Percentiles rank a stretch among this genome's conserved stretches.
phyloP scores from a whole-genome alignment of 148 eudicot species.

The Pharnaceum exiguum region DNA sequence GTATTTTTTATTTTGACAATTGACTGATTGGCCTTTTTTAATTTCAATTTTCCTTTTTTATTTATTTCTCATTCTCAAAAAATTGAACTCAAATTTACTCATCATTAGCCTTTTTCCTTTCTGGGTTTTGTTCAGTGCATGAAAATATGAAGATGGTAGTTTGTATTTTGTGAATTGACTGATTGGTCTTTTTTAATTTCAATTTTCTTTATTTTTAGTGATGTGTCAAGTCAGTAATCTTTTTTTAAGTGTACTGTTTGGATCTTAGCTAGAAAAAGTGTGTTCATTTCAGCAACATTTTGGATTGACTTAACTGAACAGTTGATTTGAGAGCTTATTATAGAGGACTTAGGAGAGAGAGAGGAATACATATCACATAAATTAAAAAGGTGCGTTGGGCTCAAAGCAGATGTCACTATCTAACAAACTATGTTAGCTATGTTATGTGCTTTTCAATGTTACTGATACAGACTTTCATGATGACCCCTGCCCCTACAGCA shows the following conservation, averaged over 20 bases:
- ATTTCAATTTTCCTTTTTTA: not conserved
- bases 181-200: not conserved
- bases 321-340: not conserved
- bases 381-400: constrained; percentile 18
- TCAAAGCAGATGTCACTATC: constrained; percentile 43
- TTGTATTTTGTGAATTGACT: not conserved
- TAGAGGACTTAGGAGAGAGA: not conserved
- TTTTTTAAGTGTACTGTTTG: not conserved
- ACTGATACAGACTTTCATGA: constrained; percentile 40
- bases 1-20: not conserved
- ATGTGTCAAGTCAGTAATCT: constrained; percentile 21
- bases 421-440: constrained; percentile 11
- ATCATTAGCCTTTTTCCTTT: no score
- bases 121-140: not conserved
- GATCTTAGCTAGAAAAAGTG: constrained; percentile 11
- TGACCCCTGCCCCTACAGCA: constrained; percentile 19
- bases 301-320: no score
- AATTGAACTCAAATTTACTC: no score
- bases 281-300: constrained; percentile 1
- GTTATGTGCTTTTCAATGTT: constrained; percentile 24
- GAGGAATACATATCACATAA: no score
- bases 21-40: no score
- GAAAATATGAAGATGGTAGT: not conserved
- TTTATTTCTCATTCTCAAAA: no score
- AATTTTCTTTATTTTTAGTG: not conserved